Base-by-base conservation (phyloP, 148 eudicot species). In the Diospyros kaki region DNA sequence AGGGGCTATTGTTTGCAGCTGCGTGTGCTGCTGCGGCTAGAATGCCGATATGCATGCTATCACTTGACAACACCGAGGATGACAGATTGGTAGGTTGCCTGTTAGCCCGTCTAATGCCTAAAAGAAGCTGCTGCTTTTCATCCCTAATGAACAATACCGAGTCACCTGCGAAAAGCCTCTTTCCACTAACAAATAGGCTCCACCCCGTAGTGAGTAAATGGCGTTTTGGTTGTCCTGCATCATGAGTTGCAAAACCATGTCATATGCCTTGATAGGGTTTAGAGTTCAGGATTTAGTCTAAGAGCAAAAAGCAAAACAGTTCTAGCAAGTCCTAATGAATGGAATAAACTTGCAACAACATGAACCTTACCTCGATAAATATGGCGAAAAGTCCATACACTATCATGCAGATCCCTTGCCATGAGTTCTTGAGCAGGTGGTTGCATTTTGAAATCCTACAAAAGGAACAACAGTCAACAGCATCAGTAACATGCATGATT, bases 11-110 rank as follows among this genome's bases (percentile, higher is more conserved):
- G 77, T 90, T 95, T 39, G 97, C 91, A 78, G 96, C 91, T 51
- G 99, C 99, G 87, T 95, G 99, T 67, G 99, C 97, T 50, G 99
- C 99, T 14, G 99, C 99, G 13, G 99, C 99, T 76, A 95, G 84
- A 58, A 95, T 83, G 40, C 99, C 99, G 14, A 95, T 95, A 76
- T 95, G 97, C 99, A 95, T 95, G 73, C 99, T 95, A 77, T 95
- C 97, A 75, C 94, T 95, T 14, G 99, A 95, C 80, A 95, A 84
- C 73, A 95, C 97, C 42, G 99, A 95, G 38, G 96, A 89, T 14
- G 97, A 89, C 67, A 95, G 73, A 79, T 90, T 91, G 69, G 91
- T 80, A 12, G 94, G 97, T 77, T 90, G 97, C 74, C 97, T 81
- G 77, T 92, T 95, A 44, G 96, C 97, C 79, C 99, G 87, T 80